Conservation (phyloP, 208 protist genomes). For the Borovskyia barvae region DNA sequence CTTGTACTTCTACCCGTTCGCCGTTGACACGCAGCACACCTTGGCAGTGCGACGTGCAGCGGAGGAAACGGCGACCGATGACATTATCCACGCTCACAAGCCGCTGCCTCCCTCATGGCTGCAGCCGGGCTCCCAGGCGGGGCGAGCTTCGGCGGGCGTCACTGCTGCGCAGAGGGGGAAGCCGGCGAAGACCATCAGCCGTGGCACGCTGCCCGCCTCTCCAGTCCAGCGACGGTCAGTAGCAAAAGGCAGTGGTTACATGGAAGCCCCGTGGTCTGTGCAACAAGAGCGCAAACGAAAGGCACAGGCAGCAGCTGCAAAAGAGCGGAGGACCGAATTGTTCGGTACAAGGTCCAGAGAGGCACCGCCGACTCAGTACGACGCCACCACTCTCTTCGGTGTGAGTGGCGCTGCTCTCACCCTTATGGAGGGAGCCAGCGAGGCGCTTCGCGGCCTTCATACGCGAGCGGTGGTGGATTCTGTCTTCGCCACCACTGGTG, state of each 20-base stretch:
- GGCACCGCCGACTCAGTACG: background rate
- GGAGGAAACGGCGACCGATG: conserved; percentile 8
- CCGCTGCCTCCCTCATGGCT: conserved; percentile 49
- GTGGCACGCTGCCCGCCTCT: background rate
- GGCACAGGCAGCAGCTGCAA: conserved; percentile 7
- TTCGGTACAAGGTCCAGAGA: conserved; percentile 28
- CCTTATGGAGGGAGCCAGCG: conserved; percentile 1
- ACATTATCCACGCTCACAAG: conserved; percentile 61
- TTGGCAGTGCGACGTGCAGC: conserved; percentile 9
- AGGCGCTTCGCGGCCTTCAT: conserved; percentile 16
- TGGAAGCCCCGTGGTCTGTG: conserved; percentile 66
- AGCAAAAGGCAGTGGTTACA: conserved; percentile 62
- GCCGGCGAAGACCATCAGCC: background rate
- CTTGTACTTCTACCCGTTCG: conserved; percentile 10
- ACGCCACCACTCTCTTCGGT: background rate
- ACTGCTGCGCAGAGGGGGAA: background rate
- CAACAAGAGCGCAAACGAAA: conserved; percentile 33
- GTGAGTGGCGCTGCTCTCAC: background rate
- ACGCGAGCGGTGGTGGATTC: conserved; percentile 17
- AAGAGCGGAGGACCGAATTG: conserved; percentile 32
- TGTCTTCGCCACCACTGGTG: conserved; percentile 43
- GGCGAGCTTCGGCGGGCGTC: background rate
- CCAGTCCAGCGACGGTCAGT: background rate
- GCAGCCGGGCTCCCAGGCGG: conserved; percentile 8
- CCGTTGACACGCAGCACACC: conserved; percentile 17